phyloP scores from a whole-genome alignment of 2,329 filamentous ascomycete species.

The Hypoxylon sp. region DNA sequence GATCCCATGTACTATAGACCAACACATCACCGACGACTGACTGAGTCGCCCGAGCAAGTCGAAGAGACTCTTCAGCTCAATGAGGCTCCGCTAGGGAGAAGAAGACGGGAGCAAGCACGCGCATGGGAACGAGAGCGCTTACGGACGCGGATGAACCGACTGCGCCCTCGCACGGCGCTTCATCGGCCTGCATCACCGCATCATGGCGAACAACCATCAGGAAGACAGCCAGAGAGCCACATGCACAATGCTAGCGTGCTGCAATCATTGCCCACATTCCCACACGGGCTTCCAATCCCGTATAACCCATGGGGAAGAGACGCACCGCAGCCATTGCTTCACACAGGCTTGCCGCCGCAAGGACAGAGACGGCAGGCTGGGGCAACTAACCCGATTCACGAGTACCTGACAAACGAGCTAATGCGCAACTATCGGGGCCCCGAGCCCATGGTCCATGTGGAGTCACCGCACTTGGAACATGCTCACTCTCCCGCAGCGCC shows the following conservation, averaged over 20 bases:
- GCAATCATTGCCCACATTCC: background rate
- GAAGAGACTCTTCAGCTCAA: background rate
- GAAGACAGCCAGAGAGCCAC: background rate
- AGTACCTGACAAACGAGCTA: background rate
- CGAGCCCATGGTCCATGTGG: background rate
- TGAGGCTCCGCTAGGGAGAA: background rate
- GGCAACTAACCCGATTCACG: background rate
- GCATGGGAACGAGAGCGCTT: background rate
- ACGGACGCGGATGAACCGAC: no score
- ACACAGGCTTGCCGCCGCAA: background rate
- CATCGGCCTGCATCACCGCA: background rate
- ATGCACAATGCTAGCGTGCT: background rate
- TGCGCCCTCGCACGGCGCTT: background rate
- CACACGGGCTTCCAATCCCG: background rate
- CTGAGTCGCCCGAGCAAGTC: background rate
- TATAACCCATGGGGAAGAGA: background rate
- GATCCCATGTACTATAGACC: background rate
- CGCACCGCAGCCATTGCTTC: background rate
- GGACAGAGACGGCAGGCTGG: background rate
- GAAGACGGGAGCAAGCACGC: background rate
- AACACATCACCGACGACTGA: background rate
- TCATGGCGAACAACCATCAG: background rate
- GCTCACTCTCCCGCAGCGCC: background rate
- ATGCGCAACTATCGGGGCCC: background rate
- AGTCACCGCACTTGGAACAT: background rate